phyloP scores from a whole-genome alignment of 2,329 filamentous ascomycete genomes.

The Arthroderma sp. region DNA sequence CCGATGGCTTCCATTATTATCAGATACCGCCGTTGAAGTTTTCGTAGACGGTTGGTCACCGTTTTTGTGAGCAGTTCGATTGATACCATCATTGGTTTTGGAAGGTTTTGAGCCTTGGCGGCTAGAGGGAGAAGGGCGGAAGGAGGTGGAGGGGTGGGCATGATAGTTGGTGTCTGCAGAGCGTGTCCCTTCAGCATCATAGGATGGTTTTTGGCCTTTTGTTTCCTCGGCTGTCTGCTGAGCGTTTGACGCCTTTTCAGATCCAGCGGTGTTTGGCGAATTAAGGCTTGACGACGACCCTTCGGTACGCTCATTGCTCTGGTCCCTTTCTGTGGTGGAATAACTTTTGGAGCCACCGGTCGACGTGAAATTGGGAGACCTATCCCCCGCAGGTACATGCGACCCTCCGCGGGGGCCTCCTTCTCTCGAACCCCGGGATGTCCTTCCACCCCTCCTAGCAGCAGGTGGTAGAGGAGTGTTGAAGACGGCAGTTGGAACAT shows the following conservation, averaged over 20 bases:
- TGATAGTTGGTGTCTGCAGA: slow-evolving; percentile 13
- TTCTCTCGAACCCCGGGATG: slow-evolving; percentile 40
- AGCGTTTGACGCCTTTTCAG: slow-evolving; percentile 11
- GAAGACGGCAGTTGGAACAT: slow-evolving; percentile 74
- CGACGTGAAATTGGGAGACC: slow-evolving; percentile 5
- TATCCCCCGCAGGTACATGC: too few species aligned
- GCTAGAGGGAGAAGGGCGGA: slow-evolving; percentile 19
- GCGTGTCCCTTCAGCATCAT: slow-evolving; percentile 19
- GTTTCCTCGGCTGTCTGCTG: slow-evolving; percentile 18
- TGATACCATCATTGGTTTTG: slow-evolving; percentile 7
- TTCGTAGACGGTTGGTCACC: too few species aligned
- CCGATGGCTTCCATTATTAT: too few species aligned
- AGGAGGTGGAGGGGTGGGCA: slow-evolving; percentile 17
- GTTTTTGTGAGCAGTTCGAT: too few species aligned
- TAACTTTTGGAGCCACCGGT: slow-evolving; percentile 18
- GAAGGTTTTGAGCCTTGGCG: slow-evolving; percentile 25
- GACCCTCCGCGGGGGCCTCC: slow-evolving; percentile 31
- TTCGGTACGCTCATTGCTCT: neutral
- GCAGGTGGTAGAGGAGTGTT: slow-evolving; percentile 57
- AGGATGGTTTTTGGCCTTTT: slow-evolving; percentile 14
- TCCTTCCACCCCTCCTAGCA: slow-evolving; percentile 42
- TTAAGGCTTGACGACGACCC: slow-evolving; percentile 3
- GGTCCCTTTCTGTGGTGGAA: neutral
- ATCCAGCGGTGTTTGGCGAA: neutral
- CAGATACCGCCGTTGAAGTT: too few species aligned